These are phyloP conservation scores for Trichoderma breve DNA, from an alignment of 2,329 filamentous ascomycete species.

Conservation along the genomic window DNA sequence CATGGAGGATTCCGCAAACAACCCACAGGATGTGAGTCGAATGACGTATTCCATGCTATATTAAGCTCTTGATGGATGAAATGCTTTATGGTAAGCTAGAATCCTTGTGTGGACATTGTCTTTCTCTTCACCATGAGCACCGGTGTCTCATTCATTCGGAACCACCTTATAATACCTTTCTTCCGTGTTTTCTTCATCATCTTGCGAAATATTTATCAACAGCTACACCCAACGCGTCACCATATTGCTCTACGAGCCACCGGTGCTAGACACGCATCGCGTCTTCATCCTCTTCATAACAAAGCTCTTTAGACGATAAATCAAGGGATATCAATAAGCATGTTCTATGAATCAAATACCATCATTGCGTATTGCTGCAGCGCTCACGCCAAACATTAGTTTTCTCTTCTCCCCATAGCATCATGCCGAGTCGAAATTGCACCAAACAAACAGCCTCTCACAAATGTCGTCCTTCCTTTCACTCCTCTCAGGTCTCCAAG, in stretches of 20 bases:
- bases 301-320: neutral
- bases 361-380: neutral
- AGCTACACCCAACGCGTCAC: neutral
- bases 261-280: neutral
- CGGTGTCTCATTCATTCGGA: neutral
- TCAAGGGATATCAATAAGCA: neutral
- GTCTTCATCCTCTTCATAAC: neutral
- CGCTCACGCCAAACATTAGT: neutral
- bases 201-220: neutral
- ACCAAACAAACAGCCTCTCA: neutral
- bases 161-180: neutral
- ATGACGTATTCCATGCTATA: neutral
- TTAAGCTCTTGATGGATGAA: neutral
- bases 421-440: neutral
- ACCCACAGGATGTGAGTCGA: neutral
- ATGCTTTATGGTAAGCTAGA: neutral
- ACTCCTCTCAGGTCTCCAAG: neutral
- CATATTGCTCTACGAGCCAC: accelerated
- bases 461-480: neutral
- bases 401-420: neutral
- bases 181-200: neutral
- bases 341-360: neutral
- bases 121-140: neutral
- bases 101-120: neutral
- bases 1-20: neutral